A percentile compares a stretch with the other conserved stretches of the same genome.
These are phyloP conservation scores for Domatiomyces globalis DNA, from an alignment of 2,329 filamentous ascomycete species.

Conservation along the genomic window DNA sequence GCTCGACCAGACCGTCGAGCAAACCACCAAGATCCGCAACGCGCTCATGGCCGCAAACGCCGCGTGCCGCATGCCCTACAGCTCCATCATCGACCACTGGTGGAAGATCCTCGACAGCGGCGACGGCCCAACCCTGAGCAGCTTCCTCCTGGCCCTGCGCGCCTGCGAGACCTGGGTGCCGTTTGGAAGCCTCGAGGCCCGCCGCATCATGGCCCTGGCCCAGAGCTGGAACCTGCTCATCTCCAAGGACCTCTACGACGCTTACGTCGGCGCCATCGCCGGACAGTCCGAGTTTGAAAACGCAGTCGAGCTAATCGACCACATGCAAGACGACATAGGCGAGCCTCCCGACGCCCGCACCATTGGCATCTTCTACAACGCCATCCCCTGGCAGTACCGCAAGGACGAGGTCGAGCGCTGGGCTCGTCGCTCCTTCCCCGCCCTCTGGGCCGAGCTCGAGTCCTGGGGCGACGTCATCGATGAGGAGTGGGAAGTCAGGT, in stretches of 20 bases:
- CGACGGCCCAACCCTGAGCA: slow-evolving; percentile 77
- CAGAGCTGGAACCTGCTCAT: slow-evolving; percentile 61
- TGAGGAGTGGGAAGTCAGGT: slow-evolving; percentile 18
- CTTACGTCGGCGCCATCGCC: slow-evolving; percentile 64
- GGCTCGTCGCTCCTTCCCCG: slow-evolving; percentile 54
- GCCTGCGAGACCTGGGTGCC: slow-evolving; percentile 51
- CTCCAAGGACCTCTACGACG: slow-evolving; percentile 56
- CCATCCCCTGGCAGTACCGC: slow-evolving; percentile 48
- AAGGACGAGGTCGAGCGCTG: slow-evolving; percentile 61
- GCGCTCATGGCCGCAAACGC: slow-evolving; percentile 77
- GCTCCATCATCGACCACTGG: slow-evolving; percentile 60
- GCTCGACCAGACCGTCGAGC: slow-evolving; percentile 68
- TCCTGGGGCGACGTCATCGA: slow-evolving; percentile 16
- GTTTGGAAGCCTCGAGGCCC: slow-evolving; percentile 30
- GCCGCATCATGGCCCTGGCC: slow-evolving; percentile 43
- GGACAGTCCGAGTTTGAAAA: slow-evolving; percentile 57
- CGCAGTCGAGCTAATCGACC: slow-evolving; percentile 50
- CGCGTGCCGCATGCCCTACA: slow-evolving; percentile 47
- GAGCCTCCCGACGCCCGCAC: slow-evolving; percentile 53
- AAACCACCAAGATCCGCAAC: slow-evolving; percentile 61
- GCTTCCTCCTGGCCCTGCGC: slow-evolving; percentile 66
- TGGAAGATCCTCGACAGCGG: slow-evolving; percentile 64
- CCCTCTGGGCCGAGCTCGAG: slow-evolving; percentile 53
- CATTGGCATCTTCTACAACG: slow-evolving; percentile 63
- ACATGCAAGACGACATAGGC: slow-evolving; percentile 53